These are phyloP conservation scores for Trichoderma virens DNA, from an alignment of 495 filamentous ascomycete species.

Conservation along the genomic window DNA sequence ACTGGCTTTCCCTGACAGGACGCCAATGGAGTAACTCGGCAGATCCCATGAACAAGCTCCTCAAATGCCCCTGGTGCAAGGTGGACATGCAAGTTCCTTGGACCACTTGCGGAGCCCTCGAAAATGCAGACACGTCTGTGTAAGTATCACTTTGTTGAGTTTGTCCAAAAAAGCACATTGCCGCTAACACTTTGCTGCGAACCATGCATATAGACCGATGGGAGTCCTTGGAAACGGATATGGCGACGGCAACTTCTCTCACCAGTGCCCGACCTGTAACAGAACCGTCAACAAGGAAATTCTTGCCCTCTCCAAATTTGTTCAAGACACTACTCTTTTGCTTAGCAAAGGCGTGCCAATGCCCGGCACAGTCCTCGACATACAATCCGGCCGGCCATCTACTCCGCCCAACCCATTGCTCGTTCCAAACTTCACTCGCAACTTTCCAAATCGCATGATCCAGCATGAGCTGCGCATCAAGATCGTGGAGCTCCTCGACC, in stretches of 20 bases:
- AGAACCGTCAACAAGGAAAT: conserved; percentile 44
- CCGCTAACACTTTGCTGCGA: not conserved
- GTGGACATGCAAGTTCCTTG: conserved; percentile 43
- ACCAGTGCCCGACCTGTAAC: conserved; percentile 38
- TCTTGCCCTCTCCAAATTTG: conserved; percentile 50
- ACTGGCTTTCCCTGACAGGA: conserved; percentile 46
- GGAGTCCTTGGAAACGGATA: conserved; percentile 47
- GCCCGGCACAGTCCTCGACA: conserved; percentile 55
- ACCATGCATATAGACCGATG: not conserved
- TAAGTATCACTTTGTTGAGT: not conserved
- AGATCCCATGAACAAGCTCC: conserved; percentile 36
- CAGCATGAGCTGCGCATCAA: conserved; percentile 28
- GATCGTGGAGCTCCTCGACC: conserved; percentile 28
- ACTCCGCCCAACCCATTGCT: not conserved
- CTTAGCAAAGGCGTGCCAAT: conserved; percentile 41
- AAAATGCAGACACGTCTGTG: conserved; percentile 13
- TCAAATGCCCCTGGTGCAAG: conserved; percentile 53
- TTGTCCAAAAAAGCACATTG: not conserved
- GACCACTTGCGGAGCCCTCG: conserved; percentile 45
- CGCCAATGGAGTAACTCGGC: conserved; percentile 53
- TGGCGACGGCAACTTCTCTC: conserved; percentile 52
- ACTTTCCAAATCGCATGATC: conserved; percentile 57
- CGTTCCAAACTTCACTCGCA: conserved; percentile 18
- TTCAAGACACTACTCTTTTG: conserved; percentile 41
- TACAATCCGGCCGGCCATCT: conserved; percentile 27